Evolutionary conservation across 2,329 filamentous ascomycete species (phyloP), one percentile per base, ranked within the genome.

Genomic region (Colletotrichum tanaceti): DNA sequence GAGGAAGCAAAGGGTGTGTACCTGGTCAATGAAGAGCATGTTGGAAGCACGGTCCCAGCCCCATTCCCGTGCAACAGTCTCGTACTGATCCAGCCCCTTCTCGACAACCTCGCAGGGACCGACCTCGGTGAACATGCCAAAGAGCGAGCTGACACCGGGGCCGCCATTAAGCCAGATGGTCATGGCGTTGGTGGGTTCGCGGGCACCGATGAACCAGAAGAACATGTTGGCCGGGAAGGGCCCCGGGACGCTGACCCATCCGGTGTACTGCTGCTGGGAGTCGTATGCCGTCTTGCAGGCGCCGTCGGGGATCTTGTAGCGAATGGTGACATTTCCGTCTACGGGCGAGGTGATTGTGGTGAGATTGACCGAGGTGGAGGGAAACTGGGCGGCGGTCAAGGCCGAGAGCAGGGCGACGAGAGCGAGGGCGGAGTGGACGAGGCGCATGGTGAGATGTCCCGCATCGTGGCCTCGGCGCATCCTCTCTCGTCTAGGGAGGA

Each of bases 161-260:
- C 90, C 89, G 58, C 90, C 90, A 76, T 90, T 91, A 71, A 92
- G 81, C 87, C 87, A 91, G 74, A 91, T 85, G 3, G 88, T 82
- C 66, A 85, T 74, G 58, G 76, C 76, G 14, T 82, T 77, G 4
- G 82, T 83, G 5, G 75, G 75, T 65, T 83, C 75, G 28, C 82
- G 81, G 18, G 81, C 82, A 58, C 80, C 81, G 54, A 85, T 80
- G 68, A 84, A 85, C 83, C 82, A 85, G 73, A 85, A 85, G 75
- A 85, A 85, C 4, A 84, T 72, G 71, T 84, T 87, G 50, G 84
- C 84, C 20, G 83, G 78, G 72, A 83, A 87, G 35, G 80, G 77
- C 52, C 83, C 89, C 5, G 89, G 87, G 5, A 92, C 78, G 61
- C 80, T 84, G 64, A 93, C 87, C 85, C 91, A 92, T 74, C 91